Percentiles rank a stretch among this genome's conserved stretches.
These are phyloP conservation scores for Saccharomycopsis fermentans DNA, from an alignment of 805 yeast species.

Conservation along the genomic window DNA sequence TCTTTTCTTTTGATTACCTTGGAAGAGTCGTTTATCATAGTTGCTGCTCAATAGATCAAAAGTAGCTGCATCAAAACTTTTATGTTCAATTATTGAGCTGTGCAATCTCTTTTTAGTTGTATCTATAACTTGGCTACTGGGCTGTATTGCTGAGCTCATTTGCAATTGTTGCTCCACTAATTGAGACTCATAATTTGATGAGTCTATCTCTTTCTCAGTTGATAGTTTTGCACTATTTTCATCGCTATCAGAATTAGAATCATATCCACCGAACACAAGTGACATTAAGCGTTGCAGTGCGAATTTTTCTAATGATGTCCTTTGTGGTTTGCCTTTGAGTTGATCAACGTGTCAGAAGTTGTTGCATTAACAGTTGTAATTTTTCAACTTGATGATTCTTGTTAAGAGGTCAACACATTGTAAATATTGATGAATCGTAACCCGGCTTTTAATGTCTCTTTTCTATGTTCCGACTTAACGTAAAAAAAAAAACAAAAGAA, in stretches of 20 bases:
- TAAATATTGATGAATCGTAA: too few species aligned
- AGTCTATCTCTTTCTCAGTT: not conserved
- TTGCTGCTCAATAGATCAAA: slow-evolving; percentile 2
- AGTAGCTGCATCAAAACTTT: slow-evolving; percentile 3
- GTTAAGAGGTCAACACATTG: too few species aligned
- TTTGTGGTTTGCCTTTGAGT: too few species aligned
- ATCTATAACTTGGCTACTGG: not conserved
- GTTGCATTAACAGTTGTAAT: too few species aligned
- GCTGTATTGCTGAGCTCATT: not conserved
- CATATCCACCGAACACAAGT: not conserved
- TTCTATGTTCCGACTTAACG: too few species aligned
- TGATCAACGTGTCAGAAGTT: too few species aligned
- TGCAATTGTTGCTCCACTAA: not conserved
- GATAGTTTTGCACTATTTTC: not conserved
- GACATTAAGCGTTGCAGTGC: not conserved
- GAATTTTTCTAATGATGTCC: not conserved
- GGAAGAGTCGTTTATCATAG: not conserved
- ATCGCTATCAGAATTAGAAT: not conserved
- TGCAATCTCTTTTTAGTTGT: slow-evolving; percentile 1
- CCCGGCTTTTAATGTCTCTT: too few species aligned
- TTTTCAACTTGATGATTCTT: too few species aligned
- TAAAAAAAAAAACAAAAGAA: too few species aligned
- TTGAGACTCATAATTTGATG: not conserved
- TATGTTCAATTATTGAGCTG: slow-evolving; percentile 9
- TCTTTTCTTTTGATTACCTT: not conserved